Conservation (phyloP, 805 yeast species). For the Zygosaccharomyces kombuchaensis region DNA sequence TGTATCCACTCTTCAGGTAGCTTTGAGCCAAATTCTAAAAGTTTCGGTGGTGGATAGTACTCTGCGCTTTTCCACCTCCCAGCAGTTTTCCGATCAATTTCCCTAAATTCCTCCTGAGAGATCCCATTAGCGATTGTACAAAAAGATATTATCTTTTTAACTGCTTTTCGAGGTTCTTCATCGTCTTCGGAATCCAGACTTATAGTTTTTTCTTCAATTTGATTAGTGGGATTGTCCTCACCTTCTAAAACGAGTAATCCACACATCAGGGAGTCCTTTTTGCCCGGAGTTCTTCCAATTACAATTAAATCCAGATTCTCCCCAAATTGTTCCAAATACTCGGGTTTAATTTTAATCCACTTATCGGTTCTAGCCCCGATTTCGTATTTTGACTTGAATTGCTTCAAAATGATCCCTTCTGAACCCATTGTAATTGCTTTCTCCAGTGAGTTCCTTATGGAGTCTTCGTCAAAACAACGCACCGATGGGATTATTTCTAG, state of each 20-base stretch:
- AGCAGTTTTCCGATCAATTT: constrained; percentile 51
- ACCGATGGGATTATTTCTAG: constrained; percentile 47
- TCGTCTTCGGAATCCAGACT: constrained; percentile 15
- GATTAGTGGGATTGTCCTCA: constrained; percentile 17
- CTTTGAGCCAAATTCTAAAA: constrained; percentile 53
- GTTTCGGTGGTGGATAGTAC: constrained; percentile 39
- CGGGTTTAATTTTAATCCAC: constrained; percentile 94
- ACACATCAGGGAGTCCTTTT: constrained; percentile 66
- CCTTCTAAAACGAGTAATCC: constrained; percentile 53
- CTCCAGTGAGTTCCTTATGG: constrained; percentile 53
- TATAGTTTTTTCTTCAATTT: constrained; percentile 4
- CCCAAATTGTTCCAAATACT: constrained; percentile 79
- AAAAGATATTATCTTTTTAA: constrained; percentile 52
- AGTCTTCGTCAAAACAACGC: constrained; percentile 43
- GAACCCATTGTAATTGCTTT: constrained; percentile 57
- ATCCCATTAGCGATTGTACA: constrained; percentile 85
- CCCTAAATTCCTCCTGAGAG: constrained; percentile 54
- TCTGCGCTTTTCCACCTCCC: constrained; percentile 56
- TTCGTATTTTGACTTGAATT: constrained; percentile 51
- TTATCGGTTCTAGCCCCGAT: constrained; percentile 55
- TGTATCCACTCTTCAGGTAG: constrained; percentile 73
- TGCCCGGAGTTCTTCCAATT: constrained; percentile 72
- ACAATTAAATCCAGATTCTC: constrained; percentile 77
- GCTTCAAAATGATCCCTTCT: constrained; percentile 82
- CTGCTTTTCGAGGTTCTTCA: constrained; percentile 9